A percentile compares a stretch with the other conserved stretches of the same genome.
Conservation (phyloP, 192 early-diverging fungal genomes). For the Podila verticillata region DNA sequence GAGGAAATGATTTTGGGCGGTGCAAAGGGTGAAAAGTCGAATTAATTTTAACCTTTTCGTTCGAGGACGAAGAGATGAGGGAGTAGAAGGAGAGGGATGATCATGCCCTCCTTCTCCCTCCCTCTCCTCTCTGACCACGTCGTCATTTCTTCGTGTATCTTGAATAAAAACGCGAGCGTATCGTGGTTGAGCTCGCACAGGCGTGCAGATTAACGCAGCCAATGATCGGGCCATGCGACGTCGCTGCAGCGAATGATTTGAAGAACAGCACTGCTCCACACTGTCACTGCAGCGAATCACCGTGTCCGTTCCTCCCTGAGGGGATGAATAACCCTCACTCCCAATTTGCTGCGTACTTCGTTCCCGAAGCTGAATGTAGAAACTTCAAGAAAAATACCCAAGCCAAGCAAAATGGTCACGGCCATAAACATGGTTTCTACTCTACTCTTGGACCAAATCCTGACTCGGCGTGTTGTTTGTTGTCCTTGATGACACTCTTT, state of each 20-base stretch:
- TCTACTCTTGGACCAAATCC: too few relatives aligned
- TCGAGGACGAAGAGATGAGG: too few relatives aligned
- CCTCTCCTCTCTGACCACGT: background rate
- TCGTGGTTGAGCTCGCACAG: background rate
- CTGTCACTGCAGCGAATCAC: background rate
- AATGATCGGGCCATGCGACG: conserved; percentile 2
- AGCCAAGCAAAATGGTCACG: too few relatives aligned
- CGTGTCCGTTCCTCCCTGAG: too few relatives aligned
- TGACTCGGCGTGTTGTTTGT: too few relatives aligned
- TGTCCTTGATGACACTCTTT: too few relatives aligned
- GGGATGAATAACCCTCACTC: too few relatives aligned
- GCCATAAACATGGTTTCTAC: too few relatives aligned
- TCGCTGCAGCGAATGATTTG: background rate
- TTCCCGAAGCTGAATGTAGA: too few relatives aligned
- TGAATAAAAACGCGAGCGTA: background rate
- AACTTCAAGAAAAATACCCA: too few relatives aligned
- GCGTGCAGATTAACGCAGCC: background rate
- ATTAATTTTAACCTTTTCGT: background rate
- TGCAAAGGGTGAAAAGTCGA: background rate
- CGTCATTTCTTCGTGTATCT: background rate
- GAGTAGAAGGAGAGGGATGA: background rate
- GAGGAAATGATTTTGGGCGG: background rate
- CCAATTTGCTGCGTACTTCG: too few relatives aligned
- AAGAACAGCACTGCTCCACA: background rate
- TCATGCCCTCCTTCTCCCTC: background rate